Evolutionary conservation across 2,329 filamentous ascomycete genomes (phyloP).

Genomic region (Phialophora verrucosa): DNA sequence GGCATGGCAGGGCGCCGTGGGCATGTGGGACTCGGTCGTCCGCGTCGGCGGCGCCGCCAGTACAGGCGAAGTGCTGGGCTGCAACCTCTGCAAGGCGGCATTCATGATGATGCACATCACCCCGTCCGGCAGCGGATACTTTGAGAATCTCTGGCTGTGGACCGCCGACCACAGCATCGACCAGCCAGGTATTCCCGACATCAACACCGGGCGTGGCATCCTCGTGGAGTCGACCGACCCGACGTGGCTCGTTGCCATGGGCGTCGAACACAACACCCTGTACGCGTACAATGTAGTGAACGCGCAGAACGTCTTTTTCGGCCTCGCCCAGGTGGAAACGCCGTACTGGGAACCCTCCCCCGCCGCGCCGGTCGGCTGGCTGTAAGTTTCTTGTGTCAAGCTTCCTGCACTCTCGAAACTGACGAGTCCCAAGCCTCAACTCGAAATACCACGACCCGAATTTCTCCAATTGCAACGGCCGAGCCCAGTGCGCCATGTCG

Average conservation of each 20-base stretch:
- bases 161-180: constrained; percentile 89
- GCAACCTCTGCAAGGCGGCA: constrained; percentile 72
- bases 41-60: constrained; percentile 86
- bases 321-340: background rate
- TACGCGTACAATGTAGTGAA: constrained; percentile 57
- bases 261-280: constrained; percentile 55
- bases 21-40: constrained; percentile 92
- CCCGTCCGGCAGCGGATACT: constrained; percentile 67
- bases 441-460: background rate
- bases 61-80: constrained; percentile 61
- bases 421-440: background rate
- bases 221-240: constrained; percentile 75
- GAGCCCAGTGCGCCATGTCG: background rate
- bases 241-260: constrained; percentile 55
- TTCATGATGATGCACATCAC: constrained; percentile 68
- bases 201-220: constrained; percentile 86
- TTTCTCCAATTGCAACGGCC: constrained; percentile 3
- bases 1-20: constrained; percentile 69
- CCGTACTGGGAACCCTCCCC: constrained; percentile 2
- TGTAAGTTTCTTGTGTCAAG: background rate
- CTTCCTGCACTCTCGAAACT: too few relatives aligned
- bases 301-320: constrained; percentile 50
- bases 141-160: constrained; percentile 91
- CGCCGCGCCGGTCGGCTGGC: constrained; percentile 1
- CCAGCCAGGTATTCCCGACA: constrained; percentile 70